These are phyloP conservation scores for Scedosporium aurantiacum DNA, from an alignment of 2,329 filamentous ascomycete genomes.

Conservation along the genomic window DNA sequence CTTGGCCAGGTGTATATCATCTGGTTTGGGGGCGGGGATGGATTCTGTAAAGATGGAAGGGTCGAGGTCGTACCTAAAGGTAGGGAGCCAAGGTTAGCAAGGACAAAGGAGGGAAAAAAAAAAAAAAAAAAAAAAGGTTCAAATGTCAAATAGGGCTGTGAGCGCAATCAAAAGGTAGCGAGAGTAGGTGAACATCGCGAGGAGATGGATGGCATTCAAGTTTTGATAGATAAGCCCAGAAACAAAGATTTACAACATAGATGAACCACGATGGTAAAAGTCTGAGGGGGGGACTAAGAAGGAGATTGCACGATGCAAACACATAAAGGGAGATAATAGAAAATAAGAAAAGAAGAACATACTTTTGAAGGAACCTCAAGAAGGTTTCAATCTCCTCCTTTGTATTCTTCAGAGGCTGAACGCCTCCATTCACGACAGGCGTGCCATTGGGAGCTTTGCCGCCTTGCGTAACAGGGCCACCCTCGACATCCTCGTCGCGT, in stretches of 20 bases:
- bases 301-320: background rate
- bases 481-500: constrained; percentile 38
- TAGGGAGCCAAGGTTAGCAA: background rate
- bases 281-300: too few species aligned
- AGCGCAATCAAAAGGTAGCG: background rate
- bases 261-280: too few species aligned
- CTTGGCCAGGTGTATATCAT: constrained; percentile 46
- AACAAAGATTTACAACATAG: too few species aligned
- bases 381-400: constrained; percentile 27
- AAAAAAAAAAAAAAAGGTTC: too few species aligned
- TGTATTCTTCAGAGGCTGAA: constrained; percentile 11
- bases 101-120: too few species aligned
- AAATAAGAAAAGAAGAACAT: constrained; percentile 8
- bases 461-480: constrained; percentile 19
- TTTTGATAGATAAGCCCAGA: too few species aligned
- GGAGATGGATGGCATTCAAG: too few species aligned
- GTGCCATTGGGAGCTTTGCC: constrained; percentile 1
- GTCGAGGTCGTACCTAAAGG: constrained; percentile 36
- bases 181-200: too few species aligned
- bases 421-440: background rate
- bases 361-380: constrained; percentile 27
- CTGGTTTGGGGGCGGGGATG: constrained; percentile 10
- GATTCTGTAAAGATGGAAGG: constrained; percentile 1
- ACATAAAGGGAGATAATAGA: background rate
- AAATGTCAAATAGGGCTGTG: background rate